phyloP scores from a whole-genome alignment of 2,329 filamentous ascomycete species.

The Hortaea sp. region DNA sequence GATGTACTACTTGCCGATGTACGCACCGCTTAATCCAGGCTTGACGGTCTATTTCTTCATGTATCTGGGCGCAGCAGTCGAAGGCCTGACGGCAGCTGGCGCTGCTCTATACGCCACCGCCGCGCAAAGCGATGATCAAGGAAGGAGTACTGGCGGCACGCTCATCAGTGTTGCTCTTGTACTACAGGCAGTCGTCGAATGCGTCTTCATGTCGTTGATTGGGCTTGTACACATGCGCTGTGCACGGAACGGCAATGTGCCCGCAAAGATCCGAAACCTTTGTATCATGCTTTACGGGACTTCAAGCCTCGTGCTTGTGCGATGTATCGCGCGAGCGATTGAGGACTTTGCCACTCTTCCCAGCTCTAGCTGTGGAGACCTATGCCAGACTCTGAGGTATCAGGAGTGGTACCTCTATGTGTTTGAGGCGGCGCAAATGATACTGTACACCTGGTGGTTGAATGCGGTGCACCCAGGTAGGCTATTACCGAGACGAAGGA shows the following conservation, averaged over 20 bases:
- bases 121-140: constrained; percentile 2
- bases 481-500: constrained; percentile 39
- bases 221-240: constrained; percentile 37
- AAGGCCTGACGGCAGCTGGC: constrained; percentile 41
- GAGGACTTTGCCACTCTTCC: constrained; percentile 30
- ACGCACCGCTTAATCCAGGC: constrained; percentile 45
- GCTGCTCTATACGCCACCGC: constrained; percentile 30
- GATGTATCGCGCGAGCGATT: constrained; percentile 42
- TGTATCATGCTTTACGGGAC: constrained; percentile 38
- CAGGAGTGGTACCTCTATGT: constrained; percentile 45
- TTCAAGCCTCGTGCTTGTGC: constrained; percentile 35
- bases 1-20: constrained; percentile 50
- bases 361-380: constrained; percentile 11
- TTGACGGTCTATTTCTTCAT: constrained; percentile 49
- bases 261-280: constrained; percentile 30
- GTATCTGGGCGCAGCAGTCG: constrained; percentile 39
- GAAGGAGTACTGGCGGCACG: constrained; percentile 3
- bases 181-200: constrained; percentile 40
- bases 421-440: constrained; percentile 43
- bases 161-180: constrained; percentile 38
- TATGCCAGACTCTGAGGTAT: constrained; percentile 24
- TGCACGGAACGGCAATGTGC: constrained; percentile 28
- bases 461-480: constrained; percentile 42
- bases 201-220: constrained; percentile 36
- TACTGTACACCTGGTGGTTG: constrained; percentile 38